These are phyloP conservation scores for Kwoniella dejecticola DNA, from an alignment of 768 basidiomycete genomes.

Conservation along the genomic window DNA sequence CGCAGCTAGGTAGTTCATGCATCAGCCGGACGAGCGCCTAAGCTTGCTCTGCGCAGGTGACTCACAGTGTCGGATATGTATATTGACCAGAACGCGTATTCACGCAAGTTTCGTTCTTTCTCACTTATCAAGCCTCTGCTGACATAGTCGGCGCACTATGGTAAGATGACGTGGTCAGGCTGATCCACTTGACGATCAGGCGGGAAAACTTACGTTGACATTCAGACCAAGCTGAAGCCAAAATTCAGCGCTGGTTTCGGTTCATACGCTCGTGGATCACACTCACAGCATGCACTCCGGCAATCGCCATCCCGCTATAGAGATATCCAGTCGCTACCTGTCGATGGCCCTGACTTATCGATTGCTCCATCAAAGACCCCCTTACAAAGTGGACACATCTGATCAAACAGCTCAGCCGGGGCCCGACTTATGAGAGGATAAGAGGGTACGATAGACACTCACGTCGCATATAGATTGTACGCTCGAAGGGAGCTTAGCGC, in stretches of 20 bases:
- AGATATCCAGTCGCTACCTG: constrained; percentile 25
- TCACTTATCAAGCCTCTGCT: constrained; percentile 18
- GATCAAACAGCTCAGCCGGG: neutral
- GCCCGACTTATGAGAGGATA: neutral
- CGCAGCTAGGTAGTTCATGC: constrained; percentile 13
- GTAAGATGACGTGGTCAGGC: too few relatives aligned
- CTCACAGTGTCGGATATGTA: constrained; percentile 22
- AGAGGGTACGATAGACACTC: constrained; percentile 1
- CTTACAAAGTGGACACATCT: constrained; percentile 23
- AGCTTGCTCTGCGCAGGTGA: neutral
- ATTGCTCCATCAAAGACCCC: neutral
- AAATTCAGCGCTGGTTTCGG: neutral
- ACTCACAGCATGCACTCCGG: constrained; percentile 30
- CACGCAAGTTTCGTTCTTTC: constrained; percentile 19
- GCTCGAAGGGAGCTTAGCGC: constrained; percentile 27
- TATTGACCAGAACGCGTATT: constrained; percentile 27
- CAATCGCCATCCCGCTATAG: constrained; percentile 27
- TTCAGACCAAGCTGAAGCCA: constrained; percentile 22
- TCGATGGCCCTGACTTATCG: constrained; percentile 3
- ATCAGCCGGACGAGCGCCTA: neutral
- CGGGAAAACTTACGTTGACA: constrained; percentile 27
- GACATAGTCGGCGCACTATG: constrained; percentile 24
- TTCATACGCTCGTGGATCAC: too few relatives aligned
- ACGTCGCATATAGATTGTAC: constrained; percentile 23
- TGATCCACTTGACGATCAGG: too few relatives aligned